phyloP scores from a whole-genome alignment of 2,329 filamentous ascomycete genomes.

The Claviceps monticola region DNA sequence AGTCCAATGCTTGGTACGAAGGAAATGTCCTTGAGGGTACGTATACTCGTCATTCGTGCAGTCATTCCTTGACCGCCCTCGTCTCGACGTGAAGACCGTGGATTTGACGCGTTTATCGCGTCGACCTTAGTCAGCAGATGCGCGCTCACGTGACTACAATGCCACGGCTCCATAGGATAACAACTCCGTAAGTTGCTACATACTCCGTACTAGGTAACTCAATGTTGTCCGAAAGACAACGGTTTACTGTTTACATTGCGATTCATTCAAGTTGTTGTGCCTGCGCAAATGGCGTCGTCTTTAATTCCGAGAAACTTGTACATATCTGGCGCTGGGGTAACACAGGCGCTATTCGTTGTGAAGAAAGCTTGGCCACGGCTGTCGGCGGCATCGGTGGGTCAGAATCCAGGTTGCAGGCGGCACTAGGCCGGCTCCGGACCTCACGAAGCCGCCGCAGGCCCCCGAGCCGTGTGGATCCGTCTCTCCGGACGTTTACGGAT shows the following conservation, averaged over 20 bases:
- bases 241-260: no score
- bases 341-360: no score
- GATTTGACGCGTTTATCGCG: slow-evolving; percentile 16
- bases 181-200: no score
- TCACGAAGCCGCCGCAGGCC: neutral
- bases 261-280: no score
- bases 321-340: no score
- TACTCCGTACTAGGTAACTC: no score
- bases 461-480: slow-evolving; percentile 2
- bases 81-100: neutral
- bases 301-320: no score
- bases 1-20: neutral
- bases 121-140: slow-evolving; percentile 19
- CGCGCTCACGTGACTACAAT: slow-evolving; percentile 10
- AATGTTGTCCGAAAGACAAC: no score
- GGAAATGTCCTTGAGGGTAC: neutral
- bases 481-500: neutral
- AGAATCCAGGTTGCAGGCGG: no score
- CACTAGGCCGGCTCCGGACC: neutral
- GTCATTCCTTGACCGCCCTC: neutral
- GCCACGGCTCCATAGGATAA: no score
- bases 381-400: slow-evolving; percentile 14
- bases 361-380: slow-evolving; percentile 7
- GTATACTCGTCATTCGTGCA: neutral
- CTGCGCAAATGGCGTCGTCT: no score